A percentile compares a stretch with the other conserved stretches of the same genome.
Conservation (phyloP, 2,329 filamentous ascomycete species). For the Pseudocercospora crystallina region DNA sequence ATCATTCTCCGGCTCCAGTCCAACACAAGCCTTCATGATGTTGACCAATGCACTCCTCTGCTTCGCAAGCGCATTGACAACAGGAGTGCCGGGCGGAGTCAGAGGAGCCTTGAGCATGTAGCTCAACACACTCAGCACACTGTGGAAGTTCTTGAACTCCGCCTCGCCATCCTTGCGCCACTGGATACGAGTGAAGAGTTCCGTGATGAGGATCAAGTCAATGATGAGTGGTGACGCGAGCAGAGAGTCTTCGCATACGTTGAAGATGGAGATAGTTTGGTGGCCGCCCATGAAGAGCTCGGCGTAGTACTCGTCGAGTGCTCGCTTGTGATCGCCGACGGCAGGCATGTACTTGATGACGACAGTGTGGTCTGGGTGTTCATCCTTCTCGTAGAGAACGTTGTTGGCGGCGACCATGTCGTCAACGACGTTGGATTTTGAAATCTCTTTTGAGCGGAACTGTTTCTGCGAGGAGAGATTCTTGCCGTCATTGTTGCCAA, state of each 20-base stretch:
- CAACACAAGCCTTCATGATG: conserved; percentile 97
- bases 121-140: conserved; percentile 92
- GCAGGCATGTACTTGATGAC: conserved; percentile 99
- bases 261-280: conserved; percentile 97
- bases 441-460: conserved; percentile 99
- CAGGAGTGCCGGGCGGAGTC: conserved; percentile 90
- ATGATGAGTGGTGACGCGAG: conserved; percentile 96
- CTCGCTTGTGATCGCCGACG: conserved; percentile 98
- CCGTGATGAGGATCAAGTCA: conserved; percentile 85
- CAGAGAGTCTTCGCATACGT: conserved; percentile 97
- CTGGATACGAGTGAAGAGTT: conserved; percentile 98
- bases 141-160: conserved; percentile 93
- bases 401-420: conserved; percentile 98
- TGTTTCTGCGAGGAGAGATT: conserved; percentile 96
- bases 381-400: conserved; percentile 84
- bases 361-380: conserved; percentile 96
- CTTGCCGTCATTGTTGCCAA: conserved; percentile 99
- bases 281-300: conserved; percentile 99
- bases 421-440: conserved; percentile 98
- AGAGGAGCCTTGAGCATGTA: conserved; percentile 98
- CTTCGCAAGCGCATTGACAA: conserved; percentile 93
- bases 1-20: conserved; percentile 93
- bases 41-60: conserved; percentile 93
- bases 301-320: conserved; percentile 97
- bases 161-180: conserved; percentile 66